Base-by-base conservation (phyloP, 2,329 filamentous ascomycete species). In the Tolypocladium ovalisporum region DNA sequence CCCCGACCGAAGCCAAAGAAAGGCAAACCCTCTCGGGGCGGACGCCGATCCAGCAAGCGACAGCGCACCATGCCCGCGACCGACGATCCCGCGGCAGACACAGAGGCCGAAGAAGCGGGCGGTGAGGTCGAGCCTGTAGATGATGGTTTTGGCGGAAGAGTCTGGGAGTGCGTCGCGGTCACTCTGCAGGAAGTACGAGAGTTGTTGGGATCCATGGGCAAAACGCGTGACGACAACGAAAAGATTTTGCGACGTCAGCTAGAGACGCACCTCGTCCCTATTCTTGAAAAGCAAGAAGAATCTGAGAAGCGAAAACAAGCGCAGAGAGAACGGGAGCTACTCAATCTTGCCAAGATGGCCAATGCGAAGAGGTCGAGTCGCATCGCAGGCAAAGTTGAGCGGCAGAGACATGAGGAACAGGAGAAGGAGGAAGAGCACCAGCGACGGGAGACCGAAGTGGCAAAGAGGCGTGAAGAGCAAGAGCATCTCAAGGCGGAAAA, bases 321-420 rank as follows among this genome's bases (percentile, higher is more conserved):
- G 3, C 81, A 85, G 60, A 78, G 87, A 64, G 84, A 95, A 68
- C 89, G 86, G 61, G 93, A 97, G 66, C 73, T 96, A 27, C 77
- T 90, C 55, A 90, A 85, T 63, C 72, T 96, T 62, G 87, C 93
- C 64, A 93, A 94, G 69, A 81, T 97, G 74, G 90, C 90, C n/a
- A 89, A 87, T 57, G 93, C 94, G 4, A 99, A 99, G 74, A 81
- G 94, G 61, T 99, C 94, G 1, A 96, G 90, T 66, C 85, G 94
- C 61, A 84, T 99, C 63, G 92, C 93, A 22, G 82, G 82, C 62
- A 95, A 90, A 68, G 76, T 85, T 37, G 91, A 97, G 68, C 87
- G 84, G 62, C 88, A 91, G 66, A 86, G 84, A 63, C 79, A 87
- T 60, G 85, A 93, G 52, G 85, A 90, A 59, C 82, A 88, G 63